phyloP scores from a whole-genome alignment of 208 protist genomes.

The Zelonia costaricensis region DNA sequence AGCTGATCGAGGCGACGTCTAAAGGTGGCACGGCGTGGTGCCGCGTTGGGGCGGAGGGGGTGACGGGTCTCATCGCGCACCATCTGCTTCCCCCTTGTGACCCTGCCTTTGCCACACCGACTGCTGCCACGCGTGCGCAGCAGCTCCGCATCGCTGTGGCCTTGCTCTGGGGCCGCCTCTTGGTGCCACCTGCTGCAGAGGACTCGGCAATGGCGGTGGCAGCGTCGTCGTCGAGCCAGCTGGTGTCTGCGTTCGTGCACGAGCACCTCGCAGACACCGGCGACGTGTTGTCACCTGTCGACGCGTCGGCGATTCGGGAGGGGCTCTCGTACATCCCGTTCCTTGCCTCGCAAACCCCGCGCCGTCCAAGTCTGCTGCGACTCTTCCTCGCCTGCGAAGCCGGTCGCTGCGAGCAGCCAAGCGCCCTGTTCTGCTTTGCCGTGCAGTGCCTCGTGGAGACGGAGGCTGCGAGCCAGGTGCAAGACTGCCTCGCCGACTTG shows the following conservation, averaged over 20 bases:
- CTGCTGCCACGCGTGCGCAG: neutral
- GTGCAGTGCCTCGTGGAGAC: constrained; percentile 20
- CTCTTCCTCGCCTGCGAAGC: constrained; percentile 3
- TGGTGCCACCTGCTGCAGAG: neutral
- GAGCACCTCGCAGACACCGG: neutral
- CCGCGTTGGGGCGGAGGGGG: constrained; percentile 24
- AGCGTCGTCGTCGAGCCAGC: neutral
- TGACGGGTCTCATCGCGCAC: constrained; percentile 22
- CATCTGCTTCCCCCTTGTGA: neutral
- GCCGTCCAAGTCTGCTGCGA: constrained; percentile 15
- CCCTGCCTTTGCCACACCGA: neutral
- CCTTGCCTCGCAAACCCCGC: constrained; percentile 8
- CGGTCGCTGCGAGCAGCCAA: neutral
- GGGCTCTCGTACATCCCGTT: constrained; percentile 31
- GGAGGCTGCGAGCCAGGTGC: constrained; percentile 23
- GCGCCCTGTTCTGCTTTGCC: constrained; percentile 5
- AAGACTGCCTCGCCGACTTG: constrained; percentile 4
- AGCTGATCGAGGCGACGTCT: constrained; percentile 6
- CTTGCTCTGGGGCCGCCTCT: constrained; percentile 28
- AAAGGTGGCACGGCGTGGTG: constrained; percentile 9
- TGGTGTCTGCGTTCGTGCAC: constrained; percentile 18
- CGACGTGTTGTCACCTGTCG: neutral
- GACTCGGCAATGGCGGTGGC: constrained; percentile 2
- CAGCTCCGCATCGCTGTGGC: constrained; percentile 16
- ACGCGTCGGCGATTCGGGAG: constrained; percentile 8